phyloP scores from a whole-genome alignment of 2,329 filamentous ascomycete genomes.

The Rosellinia necatrix region DNA sequence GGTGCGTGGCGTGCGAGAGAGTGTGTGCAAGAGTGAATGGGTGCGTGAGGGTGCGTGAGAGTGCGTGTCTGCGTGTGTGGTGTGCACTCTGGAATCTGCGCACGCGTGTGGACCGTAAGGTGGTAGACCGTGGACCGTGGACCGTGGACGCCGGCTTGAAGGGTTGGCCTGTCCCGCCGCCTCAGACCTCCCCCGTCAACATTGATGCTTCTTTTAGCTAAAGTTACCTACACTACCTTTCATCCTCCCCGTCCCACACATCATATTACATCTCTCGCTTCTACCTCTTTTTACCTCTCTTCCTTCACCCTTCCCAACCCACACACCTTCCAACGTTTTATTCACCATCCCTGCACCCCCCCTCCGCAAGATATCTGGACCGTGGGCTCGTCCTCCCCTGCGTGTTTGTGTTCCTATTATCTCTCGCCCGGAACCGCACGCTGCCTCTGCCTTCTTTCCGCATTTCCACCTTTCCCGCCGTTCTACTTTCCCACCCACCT shows the following conservation, averaged over 20 bases:
- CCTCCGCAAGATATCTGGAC: slow-evolving; percentile 20
- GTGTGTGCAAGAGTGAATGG: background rate
- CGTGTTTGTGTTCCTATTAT: slow-evolving; percentile 13
- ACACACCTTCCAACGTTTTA: slow-evolving; percentile 28
- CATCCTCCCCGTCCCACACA: slow-evolving; percentile 28
- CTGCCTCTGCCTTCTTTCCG: slow-evolving; percentile 21
- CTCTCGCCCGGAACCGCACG: slow-evolving; percentile 15
- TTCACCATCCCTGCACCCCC: slow-evolving; percentile 20
- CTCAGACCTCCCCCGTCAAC: slow-evolving; percentile 39
- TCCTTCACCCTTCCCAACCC: slow-evolving; percentile 21
- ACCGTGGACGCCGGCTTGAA: slow-evolving; percentile 40
- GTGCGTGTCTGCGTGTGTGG: slow-evolving; percentile 1
- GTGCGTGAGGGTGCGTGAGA: background rate
- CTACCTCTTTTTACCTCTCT: slow-evolving; percentile 16
- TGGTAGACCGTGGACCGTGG: slow-evolving; percentile 35
- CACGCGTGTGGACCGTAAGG: slow-evolving; percentile 27
- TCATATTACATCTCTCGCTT: slow-evolving; percentile 27
- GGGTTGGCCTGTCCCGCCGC: slow-evolving; percentile 39
- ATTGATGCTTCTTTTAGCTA: slow-evolving; percentile 38
- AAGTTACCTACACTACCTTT: slow-evolving; percentile 31
- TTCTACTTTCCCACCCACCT: too few relatives aligned
- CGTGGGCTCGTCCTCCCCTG: slow-evolving; percentile 22
- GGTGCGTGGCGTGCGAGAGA: background rate
- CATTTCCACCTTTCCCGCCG: slow-evolving; percentile 12
- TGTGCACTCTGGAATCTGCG: slow-evolving; percentile 17